Evolutionary conservation across 2,329 filamentous ascomycete genomes (phyloP), one percentile per base, ranked within the genome.

Genomic region (Microcera coccophila): DNA sequence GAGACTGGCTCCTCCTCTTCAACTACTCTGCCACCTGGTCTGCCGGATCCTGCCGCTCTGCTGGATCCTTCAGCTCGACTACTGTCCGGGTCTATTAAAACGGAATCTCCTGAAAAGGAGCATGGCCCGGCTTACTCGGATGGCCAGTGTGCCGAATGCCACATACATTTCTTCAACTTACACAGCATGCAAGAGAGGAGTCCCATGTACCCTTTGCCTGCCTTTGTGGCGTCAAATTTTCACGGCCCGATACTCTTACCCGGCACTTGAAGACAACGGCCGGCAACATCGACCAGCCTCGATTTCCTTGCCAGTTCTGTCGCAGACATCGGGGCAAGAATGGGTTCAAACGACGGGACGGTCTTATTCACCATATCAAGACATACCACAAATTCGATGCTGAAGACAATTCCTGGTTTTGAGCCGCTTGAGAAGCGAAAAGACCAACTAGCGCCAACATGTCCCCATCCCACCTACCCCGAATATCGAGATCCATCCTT

Each of bases 351-450:
- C 41, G 41, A 20, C 28, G 16, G 26, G 36, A 43, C 7, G 35
- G 38, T 38, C 29, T 43, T 11, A 26, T 17, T 5, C 41, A 38
- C 5, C 41, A 43, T 21, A n/a, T 38, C 18, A 37, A 16, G 5
- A 17, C 17, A 22, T 39, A 19, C 12, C 32, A 29, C 17, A 32
- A 32, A n/a, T 8, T 32, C 15, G 29, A 32, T 9, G 8, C 15
- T 32, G 29, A 32, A 16, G 15, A 32, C 11, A 32, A 16, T 32
- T 14, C 7, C 29, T 32, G 15, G 24, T 8, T n/a, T n/a, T n/a
- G n/a, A n/a, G n/a, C n/a, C n/a, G n/a, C n/a, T n/a, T n/a, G 22
- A 26, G 22, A 26, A 26, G 22, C 22, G n/a, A n/a, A n/a, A n/a
- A 7, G 22, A 12, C 22, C 22, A 26, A 7, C 22, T 26, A 7